These are phyloP conservation scores for Wickerhamiella spandovensis DNA, from an alignment of 805 yeast genomes.

Conservation along the genomic window DNA sequence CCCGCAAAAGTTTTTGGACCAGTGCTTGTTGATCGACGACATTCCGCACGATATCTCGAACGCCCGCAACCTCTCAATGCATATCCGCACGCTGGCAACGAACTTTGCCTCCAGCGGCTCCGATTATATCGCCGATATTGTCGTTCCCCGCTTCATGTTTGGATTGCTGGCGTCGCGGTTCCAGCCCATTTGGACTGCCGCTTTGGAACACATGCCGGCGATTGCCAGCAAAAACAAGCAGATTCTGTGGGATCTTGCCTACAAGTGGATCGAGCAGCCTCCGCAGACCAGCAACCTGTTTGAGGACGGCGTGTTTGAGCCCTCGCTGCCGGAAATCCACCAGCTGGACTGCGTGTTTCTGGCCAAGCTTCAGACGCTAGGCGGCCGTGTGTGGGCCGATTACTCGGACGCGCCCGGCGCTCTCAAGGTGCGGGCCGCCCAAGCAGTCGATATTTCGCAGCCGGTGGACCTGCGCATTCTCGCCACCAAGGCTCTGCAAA, in stretches of 20 bases:
- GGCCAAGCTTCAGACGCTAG: conserved; percentile 8
- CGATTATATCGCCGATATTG: conserved; percentile 15
- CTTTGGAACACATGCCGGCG: conserved; percentile 43
- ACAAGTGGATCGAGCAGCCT: conserved; percentile 17
- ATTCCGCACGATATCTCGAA: conserved; percentile 55
- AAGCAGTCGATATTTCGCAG: conserved; percentile 2
- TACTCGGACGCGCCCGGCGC: background rate
- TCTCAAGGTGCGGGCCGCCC: conserved; percentile 13
- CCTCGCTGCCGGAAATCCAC: conserved; percentile 5
- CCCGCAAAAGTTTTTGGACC: conserved; percentile 25
- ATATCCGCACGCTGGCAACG: conserved; percentile 47
- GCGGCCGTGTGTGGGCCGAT: conserved; percentile 11
- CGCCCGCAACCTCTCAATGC: conserved; percentile 60
- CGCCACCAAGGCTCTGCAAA: conserved; percentile 41
- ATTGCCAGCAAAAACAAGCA: conserved; percentile 28
- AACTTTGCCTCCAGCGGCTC: conserved; percentile 27
- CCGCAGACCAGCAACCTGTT: conserved; percentile 19
- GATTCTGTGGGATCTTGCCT: conserved; percentile 43
- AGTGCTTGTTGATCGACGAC: conserved; percentile 50
- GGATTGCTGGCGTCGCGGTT: conserved; percentile 67
- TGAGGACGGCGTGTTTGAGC: conserved; percentile 10
- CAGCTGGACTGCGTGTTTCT: conserved; percentile 8
- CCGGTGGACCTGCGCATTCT: conserved; percentile 34
- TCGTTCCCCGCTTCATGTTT: conserved; percentile 38
- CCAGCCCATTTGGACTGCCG: conserved; percentile 77